Conservation (phyloP, 306 rosid species). For the Ormosia semicastrata region DNA sequence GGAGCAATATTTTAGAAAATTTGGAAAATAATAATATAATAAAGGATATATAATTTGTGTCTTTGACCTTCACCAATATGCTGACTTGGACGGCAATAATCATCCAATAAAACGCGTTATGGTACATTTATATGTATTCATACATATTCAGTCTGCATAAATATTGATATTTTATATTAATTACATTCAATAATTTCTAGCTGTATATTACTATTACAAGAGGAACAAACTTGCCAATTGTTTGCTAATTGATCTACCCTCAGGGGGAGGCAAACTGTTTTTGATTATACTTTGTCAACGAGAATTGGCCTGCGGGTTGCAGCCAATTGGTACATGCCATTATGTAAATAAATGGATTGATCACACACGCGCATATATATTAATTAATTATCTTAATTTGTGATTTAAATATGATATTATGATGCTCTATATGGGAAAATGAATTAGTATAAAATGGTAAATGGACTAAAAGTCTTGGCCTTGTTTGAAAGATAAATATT, state of each 20-base stretch:
- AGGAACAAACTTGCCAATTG: background rate
- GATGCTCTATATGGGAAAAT: background rate
- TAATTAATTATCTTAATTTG: background rate
- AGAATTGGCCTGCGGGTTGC: background rate
- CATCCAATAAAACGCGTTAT: constrained; percentile 21
- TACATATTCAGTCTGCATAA: background rate
- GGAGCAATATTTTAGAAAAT: constrained; percentile 9
- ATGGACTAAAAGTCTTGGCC: background rate
- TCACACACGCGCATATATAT: background rate
- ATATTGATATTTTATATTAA: background rate
- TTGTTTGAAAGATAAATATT: background rate
- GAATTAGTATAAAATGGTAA: background rate
- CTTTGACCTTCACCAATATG: constrained; percentile 13
- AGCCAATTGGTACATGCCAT: background rate
- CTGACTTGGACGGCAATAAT: constrained; percentile 27
- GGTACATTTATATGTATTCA: background rate
- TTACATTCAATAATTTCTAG: background rate
- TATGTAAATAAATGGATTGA: background rate
- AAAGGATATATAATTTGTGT: too few species aligned
- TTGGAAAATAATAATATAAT: too few species aligned
- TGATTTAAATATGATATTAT: background rate
- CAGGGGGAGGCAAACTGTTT: too few species aligned
- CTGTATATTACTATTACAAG: background rate
- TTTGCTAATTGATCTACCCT: background rate
- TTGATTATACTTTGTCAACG: constrained; percentile 17